Evolutionary conservation across 495 filamentous ascomycete genomes (phyloP), one percentile per base, ranked within the genome.

Genomic region (Pyrenula aspistea): DNA sequence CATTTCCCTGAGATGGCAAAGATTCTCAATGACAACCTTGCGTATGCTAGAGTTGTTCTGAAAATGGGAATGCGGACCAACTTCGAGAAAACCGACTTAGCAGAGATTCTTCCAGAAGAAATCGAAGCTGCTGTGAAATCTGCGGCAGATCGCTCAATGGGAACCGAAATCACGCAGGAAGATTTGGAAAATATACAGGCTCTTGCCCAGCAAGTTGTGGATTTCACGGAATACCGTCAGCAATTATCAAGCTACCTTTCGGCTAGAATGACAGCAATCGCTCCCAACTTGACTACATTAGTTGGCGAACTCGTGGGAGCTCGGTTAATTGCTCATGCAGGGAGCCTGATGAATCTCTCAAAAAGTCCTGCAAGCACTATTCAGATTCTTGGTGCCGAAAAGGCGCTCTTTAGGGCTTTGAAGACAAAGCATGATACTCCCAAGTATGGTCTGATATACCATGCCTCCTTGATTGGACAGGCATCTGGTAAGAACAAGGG

Each of bases 351-450:
- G 83, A 95, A 86, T 76, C 81, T 99, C 48, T 91, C 93, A 68
- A 99, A 99, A 81, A 90, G 86, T 67, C 90, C 93, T 56, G 91
- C 90, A 71, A 90, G 85, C 65, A 99, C 93, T 49, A 84, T 99
- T 57, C 93, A 99, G 76, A 96, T 99, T 67, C 82, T 99, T 10
- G 93, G 93, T 71, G 93, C 93, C 57, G 93, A 99, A 74, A 99
- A 99, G 78, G 93, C 93, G 2, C 83, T 99, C 56, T 99, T 99
- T 83, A 83, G 93, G 60, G 93, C 93, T 20, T 75, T 99, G 58
- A 99, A 99, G 79, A 99, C 94, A 19, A 99, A 99, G 77, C 93
- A 97, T 69, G 89, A 97, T 65, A 99, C 93, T 12, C 93, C 93
- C 61, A 99, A 99, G 75, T 99, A 99, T 63, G 93, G 93, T 77